Evolutionary conservation across 257 asterid species (phyloP).

Genomic region (Haberlea rhodopensis): DNA sequence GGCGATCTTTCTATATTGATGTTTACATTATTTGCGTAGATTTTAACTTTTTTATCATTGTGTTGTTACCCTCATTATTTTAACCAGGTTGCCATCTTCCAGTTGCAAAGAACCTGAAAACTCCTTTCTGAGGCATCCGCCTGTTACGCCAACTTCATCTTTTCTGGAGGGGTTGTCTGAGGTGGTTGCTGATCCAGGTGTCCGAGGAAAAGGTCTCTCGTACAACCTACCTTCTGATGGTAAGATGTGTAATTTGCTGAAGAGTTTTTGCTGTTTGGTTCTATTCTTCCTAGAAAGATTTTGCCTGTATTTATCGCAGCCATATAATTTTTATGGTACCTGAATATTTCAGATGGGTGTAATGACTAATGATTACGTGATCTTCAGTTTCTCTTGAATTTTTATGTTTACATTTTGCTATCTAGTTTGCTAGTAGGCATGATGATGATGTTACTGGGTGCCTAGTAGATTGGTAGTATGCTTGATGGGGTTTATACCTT

Average conservation of each 20-base stretch:
- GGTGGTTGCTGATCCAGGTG: conserved; percentile 41
- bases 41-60: background rate
- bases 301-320: no score
- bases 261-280: background rate
- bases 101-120: conserved; percentile 59
- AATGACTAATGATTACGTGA: background rate
- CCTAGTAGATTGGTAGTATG: background rate
- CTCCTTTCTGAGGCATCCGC: conserved; percentile 76
- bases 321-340: background rate
- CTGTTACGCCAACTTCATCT: conserved; percentile 58
- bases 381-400: background rate
- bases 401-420: background rate
- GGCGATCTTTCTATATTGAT: background rate
- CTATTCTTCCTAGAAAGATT: background rate
- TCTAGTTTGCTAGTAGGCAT: background rate
- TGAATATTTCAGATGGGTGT: background rate
- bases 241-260: no score
- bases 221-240: conserved; percentile 54
- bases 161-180: conserved; percentile 69
- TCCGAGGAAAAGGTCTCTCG: conserved; percentile 45
- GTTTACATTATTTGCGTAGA: background rate
- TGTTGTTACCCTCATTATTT: conserved; percentile 15
- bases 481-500: background rate
- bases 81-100: conserved; percentile 37
- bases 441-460: background rate